These are phyloP conservation scores for Trichoderma sp. DNA, from an alignment of 2,329 filamentous ascomycete genomes.

Conservation along the genomic window DNA sequence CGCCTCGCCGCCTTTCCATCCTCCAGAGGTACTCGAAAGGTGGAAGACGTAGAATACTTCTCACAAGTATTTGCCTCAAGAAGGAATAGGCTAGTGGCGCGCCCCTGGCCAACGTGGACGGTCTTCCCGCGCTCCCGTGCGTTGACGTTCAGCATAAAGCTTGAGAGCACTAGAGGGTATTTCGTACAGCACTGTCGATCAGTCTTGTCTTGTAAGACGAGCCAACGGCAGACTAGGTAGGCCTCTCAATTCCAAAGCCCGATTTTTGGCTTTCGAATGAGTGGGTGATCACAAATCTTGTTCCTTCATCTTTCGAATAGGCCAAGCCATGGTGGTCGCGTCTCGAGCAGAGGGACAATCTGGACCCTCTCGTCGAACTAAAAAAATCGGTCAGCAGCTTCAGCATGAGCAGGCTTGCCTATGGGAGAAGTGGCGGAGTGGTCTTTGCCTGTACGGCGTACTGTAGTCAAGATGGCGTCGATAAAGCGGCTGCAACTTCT, in stretches of 20 bases:
- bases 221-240: neutral
- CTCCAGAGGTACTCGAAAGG: neutral
- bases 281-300: neutral
- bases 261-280: neutral
- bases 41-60: neutral
- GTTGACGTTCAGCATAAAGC: constrained; percentile 6
- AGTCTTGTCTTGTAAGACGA: neutral
- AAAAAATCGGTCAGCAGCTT: neutral
- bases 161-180: neutral
- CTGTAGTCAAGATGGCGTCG: neutral
- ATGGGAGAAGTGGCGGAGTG: neutral
- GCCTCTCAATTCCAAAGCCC: no score
- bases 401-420: neutral
- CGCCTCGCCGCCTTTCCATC: neutral
- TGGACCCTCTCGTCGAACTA: neutral
- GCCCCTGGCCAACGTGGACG: constrained; percentile 17
- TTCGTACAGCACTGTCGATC: neutral
- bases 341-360: constrained; percentile 21
- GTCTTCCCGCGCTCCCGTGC: constrained; percentile 21
- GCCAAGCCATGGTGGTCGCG: constrained; percentile 13
- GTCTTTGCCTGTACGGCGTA: neutral
- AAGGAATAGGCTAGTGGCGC: constrained; percentile 1
- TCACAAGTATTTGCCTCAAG: neutral
- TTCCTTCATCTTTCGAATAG: neutral
- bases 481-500: neutral